phyloP scores from a whole-genome alignment of 208 protist species.

The Leptomonas pyrrhocoris region DNA sequence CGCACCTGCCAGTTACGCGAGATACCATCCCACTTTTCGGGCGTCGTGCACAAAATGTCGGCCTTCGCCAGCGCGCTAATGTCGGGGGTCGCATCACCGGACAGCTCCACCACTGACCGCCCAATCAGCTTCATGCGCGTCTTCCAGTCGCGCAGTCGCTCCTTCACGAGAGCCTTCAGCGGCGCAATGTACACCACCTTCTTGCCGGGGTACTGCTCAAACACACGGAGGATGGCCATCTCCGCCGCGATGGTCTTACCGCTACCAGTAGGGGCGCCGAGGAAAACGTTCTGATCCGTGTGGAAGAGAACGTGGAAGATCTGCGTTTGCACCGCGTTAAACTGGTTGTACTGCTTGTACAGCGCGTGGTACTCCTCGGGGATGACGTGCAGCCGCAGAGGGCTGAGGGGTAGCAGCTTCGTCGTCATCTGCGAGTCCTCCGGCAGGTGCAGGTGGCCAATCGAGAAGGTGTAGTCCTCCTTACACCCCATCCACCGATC shows the following conservation, averaged over 20 bases:
- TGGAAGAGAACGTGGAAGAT: slow-evolving; percentile 99
- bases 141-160: slow-evolving; percentile 98
- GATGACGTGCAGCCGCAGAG: slow-evolving; percentile 93
- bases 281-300: slow-evolving; percentile 97
- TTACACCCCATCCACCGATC: slow-evolving; percentile 95
- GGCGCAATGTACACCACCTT: slow-evolving; percentile 99
- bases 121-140: slow-evolving; percentile 92
- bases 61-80: slow-evolving; percentile 91
- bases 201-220: slow-evolving; percentile 83
- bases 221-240: slow-evolving; percentile 97
- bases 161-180: slow-evolving; percentile 99
- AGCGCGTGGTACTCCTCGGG: slow-evolving; percentile 83
- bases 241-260: slow-evolving; percentile 99
- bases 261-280: slow-evolving; percentile 97
- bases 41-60: slow-evolving; percentile 98
- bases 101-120: slow-evolving; percentile 97
- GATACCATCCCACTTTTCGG: slow-evolving; percentile 99
- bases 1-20: slow-evolving; percentile 98
- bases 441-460: slow-evolving; percentile 96
- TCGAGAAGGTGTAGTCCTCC: slow-evolving; percentile 91
- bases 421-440: slow-evolving; percentile 95
- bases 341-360: slow-evolving; percentile 95
- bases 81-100: slow-evolving; percentile 97
- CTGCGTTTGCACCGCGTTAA: slow-evolving; percentile 99
- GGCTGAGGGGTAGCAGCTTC: slow-evolving; percentile 94